A percentile compares a stretch with the other conserved stretches of the same genome.
Conservation (phyloP, 495 filamentous ascomycete genomes). For the Aspergillus steynii region DNA sequence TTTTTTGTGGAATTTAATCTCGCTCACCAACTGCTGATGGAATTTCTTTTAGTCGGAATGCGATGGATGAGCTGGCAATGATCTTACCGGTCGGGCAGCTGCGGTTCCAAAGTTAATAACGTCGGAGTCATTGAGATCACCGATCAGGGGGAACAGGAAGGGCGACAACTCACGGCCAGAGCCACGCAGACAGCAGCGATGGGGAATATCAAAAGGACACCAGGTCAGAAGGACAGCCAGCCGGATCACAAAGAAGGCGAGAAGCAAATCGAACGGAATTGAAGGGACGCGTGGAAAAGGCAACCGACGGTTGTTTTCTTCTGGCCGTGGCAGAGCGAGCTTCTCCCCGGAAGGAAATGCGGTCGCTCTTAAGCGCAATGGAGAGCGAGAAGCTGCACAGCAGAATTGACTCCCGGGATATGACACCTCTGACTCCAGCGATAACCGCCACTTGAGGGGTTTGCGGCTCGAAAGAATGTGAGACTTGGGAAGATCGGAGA, state of each 20-base stretch:
- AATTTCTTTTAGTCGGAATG: not conserved
- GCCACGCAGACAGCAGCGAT: not conserved
- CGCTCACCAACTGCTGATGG: not conserved
- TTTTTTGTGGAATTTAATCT: conserved; percentile 1
- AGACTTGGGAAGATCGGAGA: not conserved
- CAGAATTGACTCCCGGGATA: conserved; percentile 4
- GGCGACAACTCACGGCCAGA: not conserved
- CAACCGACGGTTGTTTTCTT: not conserved
- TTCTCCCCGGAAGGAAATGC: no score
- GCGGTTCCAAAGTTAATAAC: conserved; percentile 1
- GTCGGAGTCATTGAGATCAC: conserved; percentile 6
- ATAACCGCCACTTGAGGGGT: conserved; percentile 5
- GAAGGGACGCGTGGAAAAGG: not conserved
- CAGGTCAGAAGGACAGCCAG: not conserved
- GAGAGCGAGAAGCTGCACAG: conserved; percentile 6
- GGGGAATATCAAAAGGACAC: not conserved
- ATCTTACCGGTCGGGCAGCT: conserved; percentile 3
- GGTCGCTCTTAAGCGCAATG: no score
- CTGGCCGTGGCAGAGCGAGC: no score
- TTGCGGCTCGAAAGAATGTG: conserved; percentile 7
- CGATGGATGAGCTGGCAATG: not conserved
- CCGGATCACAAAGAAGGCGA: no score
- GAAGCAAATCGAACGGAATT: not conserved
- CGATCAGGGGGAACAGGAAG: not conserved
- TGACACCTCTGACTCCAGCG: not conserved